Evolutionary conservation across 345 rosid genomes (phyloP).

Genomic region (Citrus cavaleriei): DNA sequence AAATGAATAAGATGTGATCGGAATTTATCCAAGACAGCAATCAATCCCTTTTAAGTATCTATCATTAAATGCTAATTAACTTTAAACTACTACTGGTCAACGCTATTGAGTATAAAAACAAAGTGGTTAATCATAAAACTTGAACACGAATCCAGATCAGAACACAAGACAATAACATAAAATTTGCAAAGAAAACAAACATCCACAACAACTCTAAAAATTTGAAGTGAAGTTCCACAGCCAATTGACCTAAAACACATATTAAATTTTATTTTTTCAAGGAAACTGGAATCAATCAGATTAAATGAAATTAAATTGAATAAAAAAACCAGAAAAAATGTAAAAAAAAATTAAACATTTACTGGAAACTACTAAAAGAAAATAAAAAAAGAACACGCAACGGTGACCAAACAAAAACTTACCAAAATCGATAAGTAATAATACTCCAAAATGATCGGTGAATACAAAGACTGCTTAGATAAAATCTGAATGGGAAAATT

Average conservation of each 20-base stretch:
- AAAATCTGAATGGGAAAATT: background rate
- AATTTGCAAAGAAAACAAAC: background rate
- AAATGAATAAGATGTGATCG: background rate
- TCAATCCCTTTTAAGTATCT: background rate
- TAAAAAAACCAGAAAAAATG: background rate
- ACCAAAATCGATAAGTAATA: background rate
- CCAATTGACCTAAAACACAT: background rate
- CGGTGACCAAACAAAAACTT: conserved; percentile 3
- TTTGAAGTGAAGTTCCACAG: background rate
- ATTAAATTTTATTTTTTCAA: too few species aligned
- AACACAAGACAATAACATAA: background rate
- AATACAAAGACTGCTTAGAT: background rate
- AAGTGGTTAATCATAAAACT: background rate
- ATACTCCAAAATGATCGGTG: background rate
- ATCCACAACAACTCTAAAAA: background rate
- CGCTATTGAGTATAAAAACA: background rate
- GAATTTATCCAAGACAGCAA: background rate
- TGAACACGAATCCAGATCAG: background rate
- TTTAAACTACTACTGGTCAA: background rate
- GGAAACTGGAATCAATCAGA: background rate
- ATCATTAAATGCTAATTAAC: background rate
- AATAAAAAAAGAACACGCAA: background rate
- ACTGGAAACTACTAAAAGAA: background rate
- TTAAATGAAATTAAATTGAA: background rate
- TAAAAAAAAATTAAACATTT: conserved; percentile 6